Evolutionary conservation across 345 rosid species (phyloP).

Genomic region (Pugionium dolabratum): DNA sequence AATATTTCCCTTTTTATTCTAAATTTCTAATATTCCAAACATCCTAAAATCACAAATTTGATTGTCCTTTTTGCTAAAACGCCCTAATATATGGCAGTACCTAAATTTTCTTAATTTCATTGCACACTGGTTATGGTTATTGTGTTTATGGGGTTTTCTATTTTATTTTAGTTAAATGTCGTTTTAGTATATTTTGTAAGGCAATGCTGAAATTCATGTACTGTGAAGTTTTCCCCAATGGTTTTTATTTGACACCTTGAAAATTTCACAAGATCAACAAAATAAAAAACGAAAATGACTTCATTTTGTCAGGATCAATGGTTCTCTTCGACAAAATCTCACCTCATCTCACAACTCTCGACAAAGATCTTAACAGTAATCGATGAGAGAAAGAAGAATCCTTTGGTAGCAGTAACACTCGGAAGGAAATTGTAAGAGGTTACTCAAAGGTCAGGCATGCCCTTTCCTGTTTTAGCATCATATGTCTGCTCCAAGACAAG

Average conservation of each 20-base stretch:
- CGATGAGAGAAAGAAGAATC: background rate
- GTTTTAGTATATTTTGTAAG: background rate
- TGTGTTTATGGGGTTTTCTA: background rate
- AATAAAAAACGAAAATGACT: constrained; percentile 14
- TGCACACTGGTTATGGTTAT: background rate
- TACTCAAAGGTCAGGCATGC: constrained; percentile 87
- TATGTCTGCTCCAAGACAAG: constrained; percentile 77
- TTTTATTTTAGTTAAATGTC: background rate
- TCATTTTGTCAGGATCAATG: constrained; percentile 9
- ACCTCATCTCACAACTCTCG: constrained; percentile 20
- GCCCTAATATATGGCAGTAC: background rate
- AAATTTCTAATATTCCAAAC: background rate
- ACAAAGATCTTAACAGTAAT: constrained; percentile 6
- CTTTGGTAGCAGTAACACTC: constrained; percentile 18
- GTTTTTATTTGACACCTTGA: constrained; percentile 21
- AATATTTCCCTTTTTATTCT: background rate
- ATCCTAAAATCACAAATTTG: background rate
- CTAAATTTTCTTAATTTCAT: background rate
- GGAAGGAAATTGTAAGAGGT: constrained; percentile 2
- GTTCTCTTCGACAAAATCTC: constrained; percentile 24
- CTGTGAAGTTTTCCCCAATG: background rate
- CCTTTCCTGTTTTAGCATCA: constrained; percentile 81
- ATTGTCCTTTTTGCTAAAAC: background rate
- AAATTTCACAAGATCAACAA: constrained; percentile 2
- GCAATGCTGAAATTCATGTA: background rate